Percentiles rank a stretch among this genome's conserved stretches.
These are phyloP conservation scores for Tetramitus jugosus DNA, from an alignment of 208 protist genomes.

Conservation along the genomic window DNA sequence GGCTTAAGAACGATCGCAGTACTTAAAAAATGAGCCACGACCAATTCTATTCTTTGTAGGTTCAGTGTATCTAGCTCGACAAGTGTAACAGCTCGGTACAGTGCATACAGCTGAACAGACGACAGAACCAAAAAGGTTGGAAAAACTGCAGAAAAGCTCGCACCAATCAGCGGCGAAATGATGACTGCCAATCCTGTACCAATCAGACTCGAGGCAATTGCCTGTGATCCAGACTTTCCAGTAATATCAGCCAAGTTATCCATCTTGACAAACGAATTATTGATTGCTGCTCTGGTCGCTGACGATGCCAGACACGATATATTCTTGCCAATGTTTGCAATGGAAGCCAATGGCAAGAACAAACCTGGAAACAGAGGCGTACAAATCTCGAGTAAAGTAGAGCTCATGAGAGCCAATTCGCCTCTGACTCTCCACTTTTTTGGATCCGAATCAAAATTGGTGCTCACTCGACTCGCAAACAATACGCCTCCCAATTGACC, in stretches of 20 bases:
- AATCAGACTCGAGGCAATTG: slow-evolving; percentile 26
- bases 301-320: slow-evolving; percentile 38
- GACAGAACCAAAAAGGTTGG: background rate
- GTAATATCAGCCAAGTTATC: slow-evolving; percentile 45
- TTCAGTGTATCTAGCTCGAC: background rate
- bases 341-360: slow-evolving; percentile 39
- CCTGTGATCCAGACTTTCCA: slow-evolving; percentile 41
- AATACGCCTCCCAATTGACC: slow-evolving; percentile 46
- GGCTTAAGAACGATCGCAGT: background rate
- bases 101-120: background rate
- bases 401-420: slow-evolving; percentile 20
- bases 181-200: slow-evolving; percentile 37
- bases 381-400: slow-evolving; percentile 32
- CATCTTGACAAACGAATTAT: slow-evolving; percentile 30
- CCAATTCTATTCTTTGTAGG: background rate
- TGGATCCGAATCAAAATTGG: slow-evolving; percentile 42
- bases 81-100: background rate
- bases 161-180: background rate
- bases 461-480: slow-evolving; percentile 30
- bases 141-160: background rate
- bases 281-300: slow-evolving; percentile 38
- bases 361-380: slow-evolving; percentile 33
- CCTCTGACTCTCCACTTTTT: slow-evolving; percentile 38
- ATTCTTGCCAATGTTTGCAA: slow-evolving; percentile 41
- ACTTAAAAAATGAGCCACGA: background rate